Evolutionary conservation across 257 asterid genomes (phyloP), one percentile per base, ranked within the genome.

Genomic region (Cordia subcordata): DNA sequence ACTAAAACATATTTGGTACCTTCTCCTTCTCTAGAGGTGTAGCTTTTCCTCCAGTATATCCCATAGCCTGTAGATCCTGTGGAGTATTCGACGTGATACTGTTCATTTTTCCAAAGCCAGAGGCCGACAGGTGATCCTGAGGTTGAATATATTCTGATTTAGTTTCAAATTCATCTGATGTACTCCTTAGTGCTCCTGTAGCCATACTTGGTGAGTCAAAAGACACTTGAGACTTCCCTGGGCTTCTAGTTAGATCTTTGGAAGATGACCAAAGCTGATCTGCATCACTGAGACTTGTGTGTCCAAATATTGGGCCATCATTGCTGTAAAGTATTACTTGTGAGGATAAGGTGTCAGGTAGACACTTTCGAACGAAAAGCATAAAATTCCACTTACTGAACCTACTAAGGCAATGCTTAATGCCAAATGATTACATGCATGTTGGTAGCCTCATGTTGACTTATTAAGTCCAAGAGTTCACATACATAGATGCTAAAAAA

Each of bases 311-410:
- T 44, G 90, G 83, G 71, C 79, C 88, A 18, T 68, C 77, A 66
- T 76, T 79, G 84, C 96, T 92, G 98, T 88, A 84, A 79, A 79
- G 80, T 64, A 67, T 77, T 72, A 78, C 87, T 81, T 81, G 90
- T 82, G 82, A 82, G 87, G 78, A 77, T 79, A 75, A 83, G 74
- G 71, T 70, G 85, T 77, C 82, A 77, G 88, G 74, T 69, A 57
- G 75, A 58, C 69, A 72, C 75, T 22, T 42, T 42, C 10, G 2
- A 11, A 42, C 3, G 15, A 1, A 42, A 14, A 14, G 47, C 15
- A 14, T 27, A 27, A 27, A 2, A 42, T 42, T 42, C 10, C 47
- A 42, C 47, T 27, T 3, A 3, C 35, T 27, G 35, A 27, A 27
- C 35, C 6, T 27, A 27, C 6, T 27, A 27, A 27, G 35, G 35